Base-by-base conservation (phyloP, 2,329 filamentous ascomycete species). In the Fusarium tricinctum region DNA sequence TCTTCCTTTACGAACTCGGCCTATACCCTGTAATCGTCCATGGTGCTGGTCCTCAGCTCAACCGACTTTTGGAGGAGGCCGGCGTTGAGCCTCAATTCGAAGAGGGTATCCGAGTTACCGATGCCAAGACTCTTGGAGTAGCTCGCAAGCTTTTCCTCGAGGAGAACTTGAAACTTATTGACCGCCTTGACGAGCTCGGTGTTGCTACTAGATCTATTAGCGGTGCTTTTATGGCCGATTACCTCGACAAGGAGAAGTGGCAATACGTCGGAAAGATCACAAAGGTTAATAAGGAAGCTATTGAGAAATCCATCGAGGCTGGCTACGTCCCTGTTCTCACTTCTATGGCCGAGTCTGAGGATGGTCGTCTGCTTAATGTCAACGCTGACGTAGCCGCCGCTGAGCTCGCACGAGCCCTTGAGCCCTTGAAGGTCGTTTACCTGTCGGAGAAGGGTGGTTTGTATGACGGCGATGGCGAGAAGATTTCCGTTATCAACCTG, bases 401-500 rank as follows among this genome's bases (percentile, higher is more conserved):
- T 69, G 95, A 97, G 82, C 85, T 99, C 64, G 95, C 96, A 23
- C 90, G 93, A 63, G 89, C 92, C 58, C 84, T 99, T 54, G 91
- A 98, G 81, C 96, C 96, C 26, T 84, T 98, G 75, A 99, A 99
- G 88, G 95, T 98, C 65, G 94, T 99, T 63, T 99, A 97, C 79
- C 86, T 98, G n/a, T 97, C 94, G 7, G 96, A 99, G 83, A 98
- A 98, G 86, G 96, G 96, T 49, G 96, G 95, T 9, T 83, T 99
- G 33, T 97, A 97, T 81, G 93, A 98, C 77, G 94, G 94, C 62
- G 92, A 97, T 68, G 92, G 91, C 61, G 91, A 95, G 84, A 97
- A 97, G 84, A 98, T 98, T 76, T 97, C 95, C 8, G 92, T 92
- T 62, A 98, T 98, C 82, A 98, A 98, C 82, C 85, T 99, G 59